phyloP scores from a whole-genome alignment of 75 land plant species.

The Selaginella tamariscina region DNA sequence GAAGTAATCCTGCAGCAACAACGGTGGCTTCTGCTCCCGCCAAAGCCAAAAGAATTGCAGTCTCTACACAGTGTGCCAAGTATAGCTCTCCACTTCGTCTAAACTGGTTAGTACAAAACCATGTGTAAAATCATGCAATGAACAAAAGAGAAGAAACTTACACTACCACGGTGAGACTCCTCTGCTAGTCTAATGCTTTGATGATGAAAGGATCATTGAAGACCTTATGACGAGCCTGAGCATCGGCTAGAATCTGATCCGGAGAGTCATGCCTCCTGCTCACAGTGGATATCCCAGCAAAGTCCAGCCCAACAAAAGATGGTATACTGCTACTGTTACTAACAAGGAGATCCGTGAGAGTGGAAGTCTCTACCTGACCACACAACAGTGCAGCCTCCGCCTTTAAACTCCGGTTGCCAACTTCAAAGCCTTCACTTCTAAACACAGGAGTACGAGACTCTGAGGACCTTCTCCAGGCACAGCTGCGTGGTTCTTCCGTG shows the following conservation, averaged over 20 bases:
- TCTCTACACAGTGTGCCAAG: slow-evolving; percentile 4
- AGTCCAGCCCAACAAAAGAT: not conserved
- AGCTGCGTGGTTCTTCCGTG: not conserved
- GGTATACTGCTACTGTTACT: not conserved
- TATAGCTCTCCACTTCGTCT: not conserved
- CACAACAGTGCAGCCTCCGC: too few species aligned
- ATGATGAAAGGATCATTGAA: slow-evolving; percentile 8
- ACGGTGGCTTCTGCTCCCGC: slow-evolving; percentile 2
- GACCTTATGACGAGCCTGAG: not conserved
- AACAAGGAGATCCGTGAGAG: not conserved
- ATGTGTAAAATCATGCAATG: not conserved
- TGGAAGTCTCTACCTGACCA: not conserved
- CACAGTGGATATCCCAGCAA: not conserved
- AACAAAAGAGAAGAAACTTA: not conserved
- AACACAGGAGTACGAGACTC: not conserved
- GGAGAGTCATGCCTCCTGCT: not conserved
- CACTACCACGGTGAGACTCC: not conserved
- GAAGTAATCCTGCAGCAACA: slow-evolving; percentile 2
- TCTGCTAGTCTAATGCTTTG: not conserved
- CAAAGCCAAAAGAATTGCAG: not conserved
- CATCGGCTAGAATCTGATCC: not conserved
- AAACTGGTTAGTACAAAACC: not conserved
- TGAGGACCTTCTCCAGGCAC: not conserved
- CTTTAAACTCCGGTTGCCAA: not conserved
- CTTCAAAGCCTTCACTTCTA: not conserved